Evolutionary conservation across 1,139 yeast species (phyloP).

Genomic region (Candida labiduridarum): DNA sequence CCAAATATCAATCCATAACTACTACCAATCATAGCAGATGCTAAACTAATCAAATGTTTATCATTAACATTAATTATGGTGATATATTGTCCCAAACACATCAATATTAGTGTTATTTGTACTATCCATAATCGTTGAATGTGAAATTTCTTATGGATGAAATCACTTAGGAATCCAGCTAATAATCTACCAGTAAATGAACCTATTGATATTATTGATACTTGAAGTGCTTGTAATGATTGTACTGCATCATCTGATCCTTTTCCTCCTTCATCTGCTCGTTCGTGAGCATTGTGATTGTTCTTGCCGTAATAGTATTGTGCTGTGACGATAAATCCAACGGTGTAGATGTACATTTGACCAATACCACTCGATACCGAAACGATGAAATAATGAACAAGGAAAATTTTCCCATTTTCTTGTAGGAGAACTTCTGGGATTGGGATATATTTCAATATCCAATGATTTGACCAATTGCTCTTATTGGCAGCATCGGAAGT

Average conservation of each 20-base stretch:
- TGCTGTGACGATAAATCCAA: conserved; percentile 48
- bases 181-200: conserved; percentile 44
- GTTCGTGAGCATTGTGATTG: conserved; percentile 7
- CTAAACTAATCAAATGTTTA: conserved; percentile 28
- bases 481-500: background rate
- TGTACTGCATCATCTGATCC: conserved; percentile 23
- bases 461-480: background rate
- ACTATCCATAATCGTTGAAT: conserved; percentile 47
- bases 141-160: conserved; percentile 32
- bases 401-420: conserved; percentile 24
- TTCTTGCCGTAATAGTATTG: conserved; percentile 30
- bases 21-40: conserved; percentile 39
- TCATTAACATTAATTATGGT: conserved; percentile 31
- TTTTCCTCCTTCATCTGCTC: conserved; percentile 8
- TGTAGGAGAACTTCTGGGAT: conserved; percentile 2
- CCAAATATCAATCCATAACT: conserved; percentile 47
- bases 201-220: conserved; percentile 42
- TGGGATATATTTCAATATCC: conserved; percentile 1
- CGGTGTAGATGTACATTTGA: conserved; percentile 47
- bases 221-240: conserved; percentile 47
- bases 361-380: conserved; percentile 41
- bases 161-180: conserved; percentile 44
- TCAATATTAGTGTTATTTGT: conserved; percentile 27
- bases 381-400: conserved; percentile 38
- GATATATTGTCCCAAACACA: conserved; percentile 35